phyloP scores from a whole-genome alignment of 2,329 filamentous ascomycete species.

The Penicillium sp. region DNA sequence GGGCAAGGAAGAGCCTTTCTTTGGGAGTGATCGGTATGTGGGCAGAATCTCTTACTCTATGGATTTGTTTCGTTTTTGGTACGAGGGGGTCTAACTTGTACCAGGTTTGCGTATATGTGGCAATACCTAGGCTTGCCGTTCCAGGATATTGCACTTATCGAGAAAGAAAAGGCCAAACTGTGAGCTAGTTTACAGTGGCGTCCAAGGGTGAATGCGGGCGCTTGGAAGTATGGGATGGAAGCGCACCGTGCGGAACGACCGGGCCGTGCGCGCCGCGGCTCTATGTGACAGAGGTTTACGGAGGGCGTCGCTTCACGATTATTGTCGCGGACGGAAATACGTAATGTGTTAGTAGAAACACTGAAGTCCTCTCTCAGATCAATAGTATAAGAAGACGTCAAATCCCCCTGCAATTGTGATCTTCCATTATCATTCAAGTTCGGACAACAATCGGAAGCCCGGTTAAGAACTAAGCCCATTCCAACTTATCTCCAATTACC shows the following conservation, averaged over 20 bases:
- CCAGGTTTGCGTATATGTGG: constrained; percentile 58
- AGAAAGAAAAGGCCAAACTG: constrained; percentile 22
- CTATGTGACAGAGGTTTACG: neutral
- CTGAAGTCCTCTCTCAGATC: neutral
- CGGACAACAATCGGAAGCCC: neutral
- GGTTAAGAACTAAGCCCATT: neutral
- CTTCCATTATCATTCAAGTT: neutral
- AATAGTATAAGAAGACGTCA: neutral
- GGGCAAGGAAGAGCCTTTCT: constrained; percentile 67
- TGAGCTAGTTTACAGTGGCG: neutral
- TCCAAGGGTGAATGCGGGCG: too few species aligned
- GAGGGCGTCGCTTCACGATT: neutral
- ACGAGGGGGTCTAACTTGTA: neutral
- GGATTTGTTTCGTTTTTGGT: neutral
- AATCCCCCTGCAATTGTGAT: neutral
- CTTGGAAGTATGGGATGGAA: neutral
- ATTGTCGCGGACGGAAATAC: neutral
- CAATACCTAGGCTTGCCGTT: constrained; percentile 58
- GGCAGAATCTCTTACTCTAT: neutral
- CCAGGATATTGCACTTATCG: constrained; percentile 28
- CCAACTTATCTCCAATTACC: neutral
- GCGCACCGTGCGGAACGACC: neutral
- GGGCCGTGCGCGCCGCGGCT: neutral
- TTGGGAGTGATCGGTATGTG: constrained; percentile 70
- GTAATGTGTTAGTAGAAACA: neutral